Conservation (phyloP, 306 rosid genomes). For the Quercus berberidifolia region DNA sequence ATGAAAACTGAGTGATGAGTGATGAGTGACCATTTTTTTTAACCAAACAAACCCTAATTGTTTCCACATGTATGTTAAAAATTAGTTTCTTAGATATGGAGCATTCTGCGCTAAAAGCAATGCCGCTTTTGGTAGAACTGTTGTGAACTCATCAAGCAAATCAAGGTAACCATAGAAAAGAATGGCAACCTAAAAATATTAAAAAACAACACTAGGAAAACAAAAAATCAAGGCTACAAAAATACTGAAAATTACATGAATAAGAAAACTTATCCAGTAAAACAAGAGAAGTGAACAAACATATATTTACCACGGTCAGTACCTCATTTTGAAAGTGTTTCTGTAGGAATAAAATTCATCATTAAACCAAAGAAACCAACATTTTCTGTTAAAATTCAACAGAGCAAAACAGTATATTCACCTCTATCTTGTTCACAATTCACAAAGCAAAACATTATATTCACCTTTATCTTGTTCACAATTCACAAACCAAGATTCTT, state of each 20-base stretch:
- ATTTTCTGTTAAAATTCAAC: background rate
- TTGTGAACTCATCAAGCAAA: slow-evolving; percentile 80
- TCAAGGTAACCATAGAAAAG: slow-evolving; percentile 75
- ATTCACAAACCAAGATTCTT: slow-evolving; percentile 1
- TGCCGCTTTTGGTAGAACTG: slow-evolving; percentile 83
- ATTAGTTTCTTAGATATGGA: slow-evolving; percentile 47
- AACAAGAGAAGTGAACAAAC: background rate
- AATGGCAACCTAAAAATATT: background rate
- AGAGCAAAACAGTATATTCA: background rate
- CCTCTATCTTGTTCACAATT: no score
- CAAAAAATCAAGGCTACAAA: no score
- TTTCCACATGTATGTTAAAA: slow-evolving; percentile 55
- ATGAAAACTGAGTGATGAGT: no score
- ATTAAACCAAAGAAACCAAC: slow-evolving; percentile 8
- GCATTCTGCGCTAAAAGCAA: slow-evolving; percentile 56
- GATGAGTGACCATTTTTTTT: no score
- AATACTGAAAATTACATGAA: background rate
- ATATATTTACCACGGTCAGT: background rate
- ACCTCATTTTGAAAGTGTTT: slow-evolving; percentile 53
- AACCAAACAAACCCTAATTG: slow-evolving; percentile 20
- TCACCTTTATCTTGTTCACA: slow-evolving; percentile 96
- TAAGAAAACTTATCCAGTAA: background rate
- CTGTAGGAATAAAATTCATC: slow-evolving; percentile 40
- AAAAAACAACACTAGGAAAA: background rate
- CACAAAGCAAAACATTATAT: background rate